phyloP scores from a whole-genome alignment of 2,329 filamentous ascomycete genomes.

The Biscogniauxia marginata region DNA sequence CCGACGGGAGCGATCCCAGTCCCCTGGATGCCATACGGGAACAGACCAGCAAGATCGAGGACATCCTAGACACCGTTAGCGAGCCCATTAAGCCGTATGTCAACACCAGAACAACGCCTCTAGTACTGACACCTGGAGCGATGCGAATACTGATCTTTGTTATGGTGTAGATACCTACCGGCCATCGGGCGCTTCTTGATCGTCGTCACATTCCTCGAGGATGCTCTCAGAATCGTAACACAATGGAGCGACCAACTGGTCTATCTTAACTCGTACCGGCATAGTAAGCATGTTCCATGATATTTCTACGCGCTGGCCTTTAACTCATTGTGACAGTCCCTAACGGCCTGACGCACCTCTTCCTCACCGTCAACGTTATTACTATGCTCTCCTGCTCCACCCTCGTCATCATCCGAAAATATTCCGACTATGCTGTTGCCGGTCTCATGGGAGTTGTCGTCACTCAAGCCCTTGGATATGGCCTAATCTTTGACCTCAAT shows the following conservation, averaged over 20 bases:
- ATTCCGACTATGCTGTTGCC: constrained; percentile 88
- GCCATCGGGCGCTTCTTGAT: constrained; percentile 96
- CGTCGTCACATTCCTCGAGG: constrained; percentile 96
- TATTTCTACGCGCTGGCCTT: constrained; percentile 4
- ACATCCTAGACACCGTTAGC: constrained; percentile 79
- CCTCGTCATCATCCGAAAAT: constrained; percentile 86
- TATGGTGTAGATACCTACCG: constrained; percentile 72
- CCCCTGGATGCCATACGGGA: constrained; percentile 85
- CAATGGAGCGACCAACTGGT: constrained; percentile 95
- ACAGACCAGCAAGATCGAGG: constrained; percentile 98
- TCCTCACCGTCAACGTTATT: constrained; percentile 86
- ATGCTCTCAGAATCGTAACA: constrained; percentile 91
- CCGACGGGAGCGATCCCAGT: constrained; percentile 66
- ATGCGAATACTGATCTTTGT: constrained; percentile 2
- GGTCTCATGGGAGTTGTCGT: constrained; percentile 90
- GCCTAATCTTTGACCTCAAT: constrained; percentile 97
- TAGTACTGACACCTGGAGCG: background rate
- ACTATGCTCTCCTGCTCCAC: constrained; percentile 80
- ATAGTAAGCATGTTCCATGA: constrained; percentile 63
- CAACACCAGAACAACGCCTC: constrained; percentile 8
- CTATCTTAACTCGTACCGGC: constrained; percentile 88
- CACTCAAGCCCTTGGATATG: constrained; percentile 92
- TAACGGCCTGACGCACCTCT: constrained; percentile 82
- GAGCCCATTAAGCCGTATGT: constrained; percentile 95
- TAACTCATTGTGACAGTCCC: constrained; percentile 62